Base-by-base conservation (phyloP, 306 rosid genomes). In the Sechiopsis laciniata region DNA sequence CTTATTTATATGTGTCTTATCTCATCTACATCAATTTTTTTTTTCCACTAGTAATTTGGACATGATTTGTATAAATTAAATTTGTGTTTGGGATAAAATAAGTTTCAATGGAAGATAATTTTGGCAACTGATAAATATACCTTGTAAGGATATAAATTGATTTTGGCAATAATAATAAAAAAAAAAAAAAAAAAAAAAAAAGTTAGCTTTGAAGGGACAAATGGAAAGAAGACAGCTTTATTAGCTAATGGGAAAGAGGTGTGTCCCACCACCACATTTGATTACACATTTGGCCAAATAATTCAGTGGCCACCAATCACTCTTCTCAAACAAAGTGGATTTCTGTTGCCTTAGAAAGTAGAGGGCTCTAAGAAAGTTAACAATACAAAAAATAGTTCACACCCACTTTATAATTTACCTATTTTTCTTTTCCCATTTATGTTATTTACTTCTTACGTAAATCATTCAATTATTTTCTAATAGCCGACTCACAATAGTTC, bases 221-320 rank as follows among this genome's bases (percentile, higher is more conserved):
- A 62, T 5, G 55, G n/a, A 66, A 66, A 66, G 72, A 66, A 66
- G 0, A 42, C 2, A 42, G 26, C 71, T 64, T 64, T 37, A 40
- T 45, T 17, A 9, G 72, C 7, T 10, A 66, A 66, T 66, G 32
- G 72, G 0, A 42, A 68, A 12, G 2, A 46, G 13, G 7, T 20
- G 55, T 68, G 56, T 48, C 56, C 73, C 73, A 68, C 73, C 71
- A 65, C 71, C 71, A 40, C 54, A 17, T 46, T 68, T 68, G 40
- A 68, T 46, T 68, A 11, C 29, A 68, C 40, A 68, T 68, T 68
- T 45, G 20, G 73, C 40, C 56, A 68, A 46, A 20, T 45, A 14
- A 6, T 21, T 48, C 40, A 45, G 16, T 20, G 72, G 35, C 72
- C 72, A 45, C 6, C 72, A 46, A 68, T 48, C 73, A 68, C 35